Percentiles rank a stretch among this genome's conserved stretches.
phyloP scores from a whole-genome alignment of 306 rosid genomes.

The Elaeagnus macrophylla region DNA sequence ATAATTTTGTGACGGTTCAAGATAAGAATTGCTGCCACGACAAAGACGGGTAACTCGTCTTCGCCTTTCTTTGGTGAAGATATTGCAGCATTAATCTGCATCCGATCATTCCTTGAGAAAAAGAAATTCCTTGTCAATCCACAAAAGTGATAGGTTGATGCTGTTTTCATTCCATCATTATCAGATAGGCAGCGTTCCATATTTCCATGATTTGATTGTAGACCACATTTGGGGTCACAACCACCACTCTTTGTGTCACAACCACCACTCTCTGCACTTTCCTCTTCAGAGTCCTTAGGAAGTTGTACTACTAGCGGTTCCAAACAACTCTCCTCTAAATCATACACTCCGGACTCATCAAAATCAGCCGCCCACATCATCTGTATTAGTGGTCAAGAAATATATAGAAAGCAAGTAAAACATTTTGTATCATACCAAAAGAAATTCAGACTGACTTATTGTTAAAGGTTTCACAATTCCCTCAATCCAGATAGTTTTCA shows the following conservation, averaged over 20 bases:
- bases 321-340: slow-evolving; percentile 56
- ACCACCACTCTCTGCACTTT: slow-evolving; percentile 27
- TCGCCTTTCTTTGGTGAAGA: slow-evolving; percentile 52
- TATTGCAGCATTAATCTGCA: slow-evolving; percentile 36
- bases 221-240: slow-evolving; percentile 28
- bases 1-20: slow-evolving; percentile 74
- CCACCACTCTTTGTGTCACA: slow-evolving; percentile 32
- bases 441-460: neutral
- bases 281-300: slow-evolving; percentile 49
- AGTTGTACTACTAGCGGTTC: slow-evolving; percentile 58
- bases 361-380: slow-evolving; percentile 99
- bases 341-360: slow-evolving; percentile 54
- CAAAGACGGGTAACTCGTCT: slow-evolving; percentile 66
- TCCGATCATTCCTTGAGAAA: slow-evolving; percentile 48
- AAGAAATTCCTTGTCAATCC: slow-evolving; percentile 60
- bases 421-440: neutral
- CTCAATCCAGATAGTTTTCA: slow-evolving; percentile 5
- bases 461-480: neutral
- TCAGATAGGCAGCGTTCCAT: slow-evolving; percentile 29
- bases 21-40: slow-evolving; percentile 82
- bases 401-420: neutral
- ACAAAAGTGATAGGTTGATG: slow-evolving; percentile 51
- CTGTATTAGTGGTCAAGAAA: slow-evolving; percentile 31
- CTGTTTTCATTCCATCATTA: slow-evolving; percentile 36
- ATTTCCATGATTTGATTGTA: slow-evolving; percentile 37